Conservation (phyloP, 2,329 filamentous ascomycete species). For the Emmonsia crescens region DNA sequence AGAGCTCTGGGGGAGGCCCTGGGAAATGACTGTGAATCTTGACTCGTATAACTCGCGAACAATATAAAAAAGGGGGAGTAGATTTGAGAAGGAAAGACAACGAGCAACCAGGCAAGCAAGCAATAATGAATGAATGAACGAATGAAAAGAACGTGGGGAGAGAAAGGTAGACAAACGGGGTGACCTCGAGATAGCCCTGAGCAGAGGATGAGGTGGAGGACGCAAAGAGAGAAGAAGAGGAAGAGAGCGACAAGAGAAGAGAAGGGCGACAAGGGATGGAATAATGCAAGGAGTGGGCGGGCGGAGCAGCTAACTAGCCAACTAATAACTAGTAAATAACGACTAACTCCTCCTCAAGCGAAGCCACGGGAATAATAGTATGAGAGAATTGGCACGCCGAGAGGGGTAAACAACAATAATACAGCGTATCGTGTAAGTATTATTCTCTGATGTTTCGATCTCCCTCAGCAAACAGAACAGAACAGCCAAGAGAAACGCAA, state of each 20-base stretch:
- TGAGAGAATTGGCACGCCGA: no score
- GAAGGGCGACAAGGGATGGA: background rate
- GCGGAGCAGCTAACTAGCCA: no score
- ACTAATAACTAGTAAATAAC: no score
- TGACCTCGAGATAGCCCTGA: background rate
- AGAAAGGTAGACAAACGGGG: constrained; percentile 1
- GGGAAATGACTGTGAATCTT: background rate
- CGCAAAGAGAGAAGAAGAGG: background rate
- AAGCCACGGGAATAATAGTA: background rate
- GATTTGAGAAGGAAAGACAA: constrained; percentile 8
- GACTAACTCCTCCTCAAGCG: background rate
- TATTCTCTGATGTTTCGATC: no score
- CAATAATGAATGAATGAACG: constrained; percentile 1
- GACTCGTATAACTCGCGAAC: background rate
- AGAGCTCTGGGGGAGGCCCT: background rate
- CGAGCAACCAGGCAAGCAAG: constrained; percentile 7
- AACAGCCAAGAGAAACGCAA: no score
- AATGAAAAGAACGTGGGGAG: constrained; percentile 4
- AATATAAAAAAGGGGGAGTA: background rate
- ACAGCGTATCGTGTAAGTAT: no score
- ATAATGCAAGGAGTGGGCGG: background rate
- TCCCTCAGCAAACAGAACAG: no score
- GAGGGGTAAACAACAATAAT: no score
- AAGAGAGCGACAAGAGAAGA: background rate
- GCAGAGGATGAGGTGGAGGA: background rate